phyloP scores from a whole-genome alignment of 2,329 filamentous ascomycete species.

The Pezicula radicicola region DNA sequence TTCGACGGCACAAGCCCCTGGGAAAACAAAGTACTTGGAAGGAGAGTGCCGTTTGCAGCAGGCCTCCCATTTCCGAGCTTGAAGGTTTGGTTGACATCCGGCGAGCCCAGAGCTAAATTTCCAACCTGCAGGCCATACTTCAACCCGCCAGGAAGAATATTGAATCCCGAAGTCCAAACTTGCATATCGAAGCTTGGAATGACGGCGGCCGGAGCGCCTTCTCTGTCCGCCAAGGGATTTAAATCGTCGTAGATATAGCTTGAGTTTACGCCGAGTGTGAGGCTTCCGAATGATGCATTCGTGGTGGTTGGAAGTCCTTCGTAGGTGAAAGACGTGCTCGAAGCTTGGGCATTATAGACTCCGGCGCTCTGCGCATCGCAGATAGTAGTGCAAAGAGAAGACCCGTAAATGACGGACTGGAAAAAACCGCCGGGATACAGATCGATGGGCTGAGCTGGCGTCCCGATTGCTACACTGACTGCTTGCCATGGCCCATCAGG shows the following conservation, averaged over 20 bases:
- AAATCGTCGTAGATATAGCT: constrained; percentile 11
- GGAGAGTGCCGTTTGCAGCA: constrained; percentile 11
- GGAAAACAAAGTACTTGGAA: constrained; percentile 5
- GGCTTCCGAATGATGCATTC: neutral
- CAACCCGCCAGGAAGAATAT: constrained; percentile 12
- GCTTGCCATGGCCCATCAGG: constrained; percentile 19
- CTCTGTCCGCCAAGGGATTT: constrained; percentile 4
- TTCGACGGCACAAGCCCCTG: constrained; percentile 12
- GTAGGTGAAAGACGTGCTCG: constrained; percentile 4
- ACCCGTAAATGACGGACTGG: constrained; percentile 8
- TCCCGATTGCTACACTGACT: constrained; percentile 10
- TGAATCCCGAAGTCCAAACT: neutral
- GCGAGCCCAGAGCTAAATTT: constrained; percentile 11
- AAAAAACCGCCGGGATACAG: constrained; percentile 14
- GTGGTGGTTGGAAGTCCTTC: neutral
- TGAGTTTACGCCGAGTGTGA: constrained; percentile 3
- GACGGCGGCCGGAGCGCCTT: neutral
- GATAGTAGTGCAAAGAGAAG: constrained; percentile 3
- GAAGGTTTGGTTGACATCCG: constrained; percentile 14
- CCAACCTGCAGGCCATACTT: constrained; percentile 13
- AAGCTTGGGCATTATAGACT: constrained; percentile 6
- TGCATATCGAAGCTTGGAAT: constrained; percentile 11
- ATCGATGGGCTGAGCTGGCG: constrained; percentile 9
- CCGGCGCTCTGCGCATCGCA: constrained; percentile 4
- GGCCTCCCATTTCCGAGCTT: neutral